Evolutionary conservation across 345 rosid species (phyloP), one percentile per base, ranked within the genome.

Genomic region (Erucastrum elatum): DNA sequence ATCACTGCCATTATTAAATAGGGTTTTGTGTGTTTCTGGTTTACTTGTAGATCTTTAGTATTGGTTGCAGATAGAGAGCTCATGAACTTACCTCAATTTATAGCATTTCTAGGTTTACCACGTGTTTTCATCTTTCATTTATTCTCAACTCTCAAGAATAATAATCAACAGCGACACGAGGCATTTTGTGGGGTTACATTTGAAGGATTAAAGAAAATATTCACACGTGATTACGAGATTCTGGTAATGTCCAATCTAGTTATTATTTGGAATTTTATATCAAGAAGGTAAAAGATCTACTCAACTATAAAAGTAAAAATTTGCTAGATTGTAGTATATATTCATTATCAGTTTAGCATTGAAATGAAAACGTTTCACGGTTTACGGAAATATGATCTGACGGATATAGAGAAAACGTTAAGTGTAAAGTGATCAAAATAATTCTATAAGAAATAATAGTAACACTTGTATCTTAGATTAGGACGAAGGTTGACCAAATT

Each of bases 1-100:
- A 80, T 34, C 69, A 80, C 80, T 75, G 72, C 76, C 83, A 80
- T 80, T 70, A 58, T 25, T 58, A 26, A 63, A 1, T 37, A 29
- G 66, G 76, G 69, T 33, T 75, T 64, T 68, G 76, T 30, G 68
- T 75, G 72, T 39, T 70, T 80, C 61, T 74, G 66, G 64, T 37
- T 53, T 67, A 34, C 26, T 29, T 16, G 62, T 37, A 59, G 41
- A 15, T 51, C 58, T 77, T 70, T 31, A 34, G 63, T 55, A 37
- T n/a, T 41, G 65, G 25, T 60, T 74, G 78, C 3, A 39, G 80
- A 21, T 80, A 64, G 55, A 13, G 33, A 70, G 17, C 34, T 79
- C 56, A 72, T 25, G 72, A 66, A 25, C 12, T 68, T 44, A 5
- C 34, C 71, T 74, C 51, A 51, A 74, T 80, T 80, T 80, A 74